These are phyloP conservation scores for Aureococcus anophagefferens DNA, from an alignment of 108 stramenopile genomes.

Conservation along the genomic window DNA sequence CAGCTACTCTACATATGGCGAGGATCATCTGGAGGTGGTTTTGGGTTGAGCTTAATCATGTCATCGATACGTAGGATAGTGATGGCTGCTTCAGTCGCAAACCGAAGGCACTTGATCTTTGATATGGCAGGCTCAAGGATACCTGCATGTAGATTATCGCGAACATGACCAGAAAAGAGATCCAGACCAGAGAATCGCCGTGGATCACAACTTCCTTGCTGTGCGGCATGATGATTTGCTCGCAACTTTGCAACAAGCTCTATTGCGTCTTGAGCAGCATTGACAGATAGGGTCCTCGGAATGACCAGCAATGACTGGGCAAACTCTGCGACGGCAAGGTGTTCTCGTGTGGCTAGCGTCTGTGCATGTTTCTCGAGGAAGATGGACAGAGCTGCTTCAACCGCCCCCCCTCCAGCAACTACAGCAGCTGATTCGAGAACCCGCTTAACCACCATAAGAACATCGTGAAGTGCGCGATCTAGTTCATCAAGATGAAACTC, in stretches of 20 bases:
- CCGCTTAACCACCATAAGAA: constrained; percentile 91
- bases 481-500: constrained; percentile 99
- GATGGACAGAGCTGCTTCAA: constrained; percentile 86
- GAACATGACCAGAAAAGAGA: constrained; percentile 66
- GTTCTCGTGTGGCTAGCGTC: constrained; percentile 85
- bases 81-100: constrained; percentile 98
- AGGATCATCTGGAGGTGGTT: too few relatives aligned
- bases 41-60: constrained; percentile 44
- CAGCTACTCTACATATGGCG: too few relatives aligned
- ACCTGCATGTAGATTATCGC: constrained; percentile 86
- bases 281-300: constrained; percentile 90
- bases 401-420: constrained; percentile 96
- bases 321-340: constrained; percentile 95
- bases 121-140: constrained; percentile 99
- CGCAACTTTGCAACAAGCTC: constrained; percentile 91
- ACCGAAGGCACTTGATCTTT: constrained; percentile 95
- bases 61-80: constrained; percentile 97
- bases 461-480: constrained; percentile 96
- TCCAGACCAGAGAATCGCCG: constrained; percentile 39
- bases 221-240: constrained; percentile 61
- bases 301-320: constrained; percentile 97
- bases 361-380: constrained; percentile 87
- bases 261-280: constrained; percentile 97
- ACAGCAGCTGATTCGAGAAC: constrained; percentile 92
- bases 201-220: constrained; percentile 11